Evolutionary conservation across 345 rosid genomes (phyloP).

Genomic region (Rhodamnia rubescens): DNA sequence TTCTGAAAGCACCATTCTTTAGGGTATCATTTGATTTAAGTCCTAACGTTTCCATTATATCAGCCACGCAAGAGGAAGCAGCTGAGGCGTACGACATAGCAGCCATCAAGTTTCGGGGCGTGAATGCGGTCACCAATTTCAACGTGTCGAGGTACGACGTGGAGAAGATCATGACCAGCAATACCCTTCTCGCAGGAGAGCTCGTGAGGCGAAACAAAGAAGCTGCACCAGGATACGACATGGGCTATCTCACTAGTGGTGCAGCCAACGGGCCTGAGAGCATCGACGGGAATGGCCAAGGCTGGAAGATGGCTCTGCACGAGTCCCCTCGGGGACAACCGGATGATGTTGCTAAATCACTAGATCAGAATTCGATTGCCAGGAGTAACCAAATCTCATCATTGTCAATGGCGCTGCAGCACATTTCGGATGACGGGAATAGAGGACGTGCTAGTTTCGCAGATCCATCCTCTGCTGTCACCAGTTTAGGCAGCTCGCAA

Average conservation of each 20-base stretch:
- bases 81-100: conserved; percentile 78
- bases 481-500: conserved; percentile 36
- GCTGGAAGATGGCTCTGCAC: background rate
- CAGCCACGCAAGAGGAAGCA: conserved; percentile 81
- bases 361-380: background rate
- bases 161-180: conserved; percentile 55
- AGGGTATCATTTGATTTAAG: background rate
- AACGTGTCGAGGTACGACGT: conserved; percentile 57
- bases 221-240: background rate
- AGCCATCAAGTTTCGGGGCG: conserved; percentile 68
- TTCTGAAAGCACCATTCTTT: background rate
- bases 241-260: background rate
- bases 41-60: background rate
- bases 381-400: background rate
- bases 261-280: background rate
- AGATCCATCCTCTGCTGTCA: conserved; percentile 34
- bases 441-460: background rate
- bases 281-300: background rate
- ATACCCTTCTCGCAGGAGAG: conserved; percentile 50
- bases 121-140: conserved; percentile 67
- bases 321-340: background rate
- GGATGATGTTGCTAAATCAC: background rate
- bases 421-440: background rate
- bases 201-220: conserved; percentile 43
- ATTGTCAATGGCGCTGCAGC: background rate